These are phyloP conservation scores for Neocallimastix lanati DNA, from an alignment of 192 early-diverging fungal species.

Conservation along the genomic window DNA sequence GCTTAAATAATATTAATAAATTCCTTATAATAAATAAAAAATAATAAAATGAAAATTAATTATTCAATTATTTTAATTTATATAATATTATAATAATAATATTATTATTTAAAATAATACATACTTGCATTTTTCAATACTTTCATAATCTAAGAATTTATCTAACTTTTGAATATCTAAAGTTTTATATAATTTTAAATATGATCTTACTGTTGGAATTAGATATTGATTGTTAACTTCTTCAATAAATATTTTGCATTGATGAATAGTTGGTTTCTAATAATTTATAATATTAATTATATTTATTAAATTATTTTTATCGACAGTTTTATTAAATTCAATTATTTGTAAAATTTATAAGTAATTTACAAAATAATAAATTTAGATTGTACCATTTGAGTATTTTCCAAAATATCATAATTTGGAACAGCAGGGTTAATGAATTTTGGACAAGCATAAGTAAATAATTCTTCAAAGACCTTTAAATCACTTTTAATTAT, in stretches of 20 bases:
- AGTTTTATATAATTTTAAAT: slow-evolving; percentile 88
- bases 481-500: slow-evolving; percentile 43
- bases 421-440: slow-evolving; percentile 76
- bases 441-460: slow-evolving; percentile 86
- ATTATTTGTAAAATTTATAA: too few relatives aligned
- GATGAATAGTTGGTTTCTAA: slow-evolving; percentile 56
- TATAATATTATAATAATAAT: too few relatives aligned
- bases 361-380: too few relatives aligned
- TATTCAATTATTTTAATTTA: too few relatives aligned
- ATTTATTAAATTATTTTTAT: too few relatives aligned
- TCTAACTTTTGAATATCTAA: slow-evolving; percentile 77
- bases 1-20: slow-evolving; percentile 83
- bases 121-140: slow-evolving; percentile 54
- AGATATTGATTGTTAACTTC: slow-evolving; percentile 73
- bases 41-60: too few relatives aligned
- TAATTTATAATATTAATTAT: too few relatives aligned
- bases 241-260: slow-evolving; percentile 66
- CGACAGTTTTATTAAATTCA: too few relatives aligned
- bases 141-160: slow-evolving; percentile 58
- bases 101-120: too few relatives aligned
- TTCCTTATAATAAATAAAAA: too few relatives aligned
- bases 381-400: slow-evolving; percentile 13
- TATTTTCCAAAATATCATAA: slow-evolving; percentile 42
- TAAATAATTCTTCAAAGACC: slow-evolving; percentile 76
- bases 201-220: slow-evolving; percentile 78